These are phyloP conservation scores for Schoenoplectus triqueter DNA, from an alignment of 202 grass and related monocot genomes.

Conservation along the genomic window DNA sequence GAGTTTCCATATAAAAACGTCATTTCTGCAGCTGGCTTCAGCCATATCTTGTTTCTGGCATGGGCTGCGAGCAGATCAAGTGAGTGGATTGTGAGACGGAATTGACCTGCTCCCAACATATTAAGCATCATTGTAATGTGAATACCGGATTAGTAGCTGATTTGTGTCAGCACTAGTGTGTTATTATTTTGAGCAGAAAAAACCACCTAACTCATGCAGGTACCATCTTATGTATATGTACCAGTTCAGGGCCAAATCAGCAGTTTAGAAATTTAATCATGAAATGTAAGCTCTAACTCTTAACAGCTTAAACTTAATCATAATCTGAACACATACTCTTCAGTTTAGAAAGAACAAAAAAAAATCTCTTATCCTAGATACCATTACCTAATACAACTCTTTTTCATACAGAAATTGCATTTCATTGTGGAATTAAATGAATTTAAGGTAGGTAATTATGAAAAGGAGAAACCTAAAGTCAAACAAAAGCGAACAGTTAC, in stretches of 20 bases:
- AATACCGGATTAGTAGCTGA: background rate
- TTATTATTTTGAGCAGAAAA: background rate
- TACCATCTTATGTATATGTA: background rate
- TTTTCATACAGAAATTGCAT: background rate
- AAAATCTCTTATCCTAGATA: constrained; percentile 1
- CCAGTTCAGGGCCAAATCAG: too few relatives aligned
- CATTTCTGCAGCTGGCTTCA: constrained; percentile 84
- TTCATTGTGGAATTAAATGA: background rate
- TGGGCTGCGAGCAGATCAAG: constrained; percentile 82
- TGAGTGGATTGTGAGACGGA: constrained; percentile 78
- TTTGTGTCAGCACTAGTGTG: background rate
- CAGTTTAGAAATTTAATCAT: background rate
- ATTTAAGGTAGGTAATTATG: background rate
- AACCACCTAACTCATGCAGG: background rate
- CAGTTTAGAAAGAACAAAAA: background rate
- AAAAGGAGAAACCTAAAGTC: background rate
- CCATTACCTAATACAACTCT: background rate
- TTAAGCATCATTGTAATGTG: background rate
- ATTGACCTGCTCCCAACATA: constrained; percentile 37
- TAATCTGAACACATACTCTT: background rate
- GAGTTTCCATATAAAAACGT: constrained; percentile 87
- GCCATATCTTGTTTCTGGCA: constrained; percentile 78
- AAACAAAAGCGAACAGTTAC: constrained; percentile 13
- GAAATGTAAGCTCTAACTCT: background rate
- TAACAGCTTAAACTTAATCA: background rate